A percentile compares a stretch with the other conserved stretches of the same genome.
Evolutionary conservation across 116 monocot genomes (phyloP).

Genomic region (Zostera marina): DNA sequence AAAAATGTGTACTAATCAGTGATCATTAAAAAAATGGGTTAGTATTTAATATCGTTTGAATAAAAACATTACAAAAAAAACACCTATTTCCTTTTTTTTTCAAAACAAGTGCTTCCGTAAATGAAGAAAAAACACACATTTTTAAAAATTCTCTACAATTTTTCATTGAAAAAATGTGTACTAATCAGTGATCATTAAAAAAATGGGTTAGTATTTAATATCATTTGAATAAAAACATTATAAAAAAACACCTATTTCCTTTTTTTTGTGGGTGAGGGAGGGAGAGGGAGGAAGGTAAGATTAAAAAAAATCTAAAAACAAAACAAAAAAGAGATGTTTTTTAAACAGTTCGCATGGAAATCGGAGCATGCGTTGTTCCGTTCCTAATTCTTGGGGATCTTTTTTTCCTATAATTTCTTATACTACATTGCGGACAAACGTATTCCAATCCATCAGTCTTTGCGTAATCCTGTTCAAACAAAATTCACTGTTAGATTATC

Average conservation of each 20-base stretch:
- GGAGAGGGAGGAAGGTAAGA: not conserved
- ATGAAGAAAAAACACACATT: too few species aligned
- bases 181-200: constrained; percentile 10
- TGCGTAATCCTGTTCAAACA: constrained; percentile 62
- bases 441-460: constrained; percentile 98
- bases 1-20: constrained; percentile 9
- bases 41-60: too few species aligned
- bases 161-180: too few species aligned
- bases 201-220: too few species aligned
- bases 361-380: constrained; percentile 38
- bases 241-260: not conserved
- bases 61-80: too few species aligned
- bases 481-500: too few species aligned
- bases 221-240: too few species aligned
- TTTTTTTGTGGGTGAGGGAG: not conserved
- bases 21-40: not conserved
- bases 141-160: too few species aligned
- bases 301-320: not conserved
- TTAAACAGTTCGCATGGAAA: constrained; percentile 9
- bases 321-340: constrained; percentile 36
- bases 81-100: too few species aligned
- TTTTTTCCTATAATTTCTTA: constrained; percentile 58
- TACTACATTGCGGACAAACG: constrained; percentile 90
- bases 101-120: too few species aligned
- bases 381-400: constrained; percentile 42